Evolutionary conservation across 768 basidiomycete genomes (phyloP), one percentile per base, ranked within the genome.

Genomic region (Amanita rubescens): DNA sequence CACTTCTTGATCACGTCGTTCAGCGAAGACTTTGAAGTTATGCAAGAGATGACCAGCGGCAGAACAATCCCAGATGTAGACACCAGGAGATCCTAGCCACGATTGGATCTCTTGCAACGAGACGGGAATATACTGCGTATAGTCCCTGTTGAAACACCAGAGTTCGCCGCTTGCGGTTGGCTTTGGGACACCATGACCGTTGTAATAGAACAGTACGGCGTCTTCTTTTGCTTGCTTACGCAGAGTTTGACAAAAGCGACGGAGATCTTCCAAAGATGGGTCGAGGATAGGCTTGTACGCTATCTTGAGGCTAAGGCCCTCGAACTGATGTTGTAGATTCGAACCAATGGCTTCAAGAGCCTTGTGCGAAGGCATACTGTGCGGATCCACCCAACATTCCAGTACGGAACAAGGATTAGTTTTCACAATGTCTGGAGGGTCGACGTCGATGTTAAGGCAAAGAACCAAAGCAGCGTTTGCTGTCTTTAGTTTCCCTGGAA

Each of bases 11-110:
- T 92, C 87, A 15, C 87, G 81, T 32, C 81, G 75, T 59, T 87
- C 79, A 3, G 90, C 89, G 58, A 87, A 85, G 43, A 70, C 74
- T 64, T 88, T 90, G 69, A 95, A 96, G 69, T 96, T 98, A 50
- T 80, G 78, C 27, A 98, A 73, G 39, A 98, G 82, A 68, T 97
- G 83, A 1, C 96, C 96, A 2, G 96, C 95, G n/a, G 91, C 90
- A 2, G 93, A 94, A 66, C 94, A 97, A 65, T 99, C 96, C 96
- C 96, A 99, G 51, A 99, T 91, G 66, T 94, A 98, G 25, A 98
- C 91, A 27, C 90, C 91, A 1, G 96, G 96, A 1, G 92, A 90
- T 5, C 92, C 93, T 3, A 98, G 72, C 92, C 94, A 97, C 17
- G 75, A 80, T 65, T 98, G 94, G 14, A 99, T 76, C 60, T 99